Evolutionary conservation across 2,329 filamentous ascomycete genomes (phyloP), one percentile per base, ranked within the genome.

Genomic region (Juglanconis oblonga): DNA sequence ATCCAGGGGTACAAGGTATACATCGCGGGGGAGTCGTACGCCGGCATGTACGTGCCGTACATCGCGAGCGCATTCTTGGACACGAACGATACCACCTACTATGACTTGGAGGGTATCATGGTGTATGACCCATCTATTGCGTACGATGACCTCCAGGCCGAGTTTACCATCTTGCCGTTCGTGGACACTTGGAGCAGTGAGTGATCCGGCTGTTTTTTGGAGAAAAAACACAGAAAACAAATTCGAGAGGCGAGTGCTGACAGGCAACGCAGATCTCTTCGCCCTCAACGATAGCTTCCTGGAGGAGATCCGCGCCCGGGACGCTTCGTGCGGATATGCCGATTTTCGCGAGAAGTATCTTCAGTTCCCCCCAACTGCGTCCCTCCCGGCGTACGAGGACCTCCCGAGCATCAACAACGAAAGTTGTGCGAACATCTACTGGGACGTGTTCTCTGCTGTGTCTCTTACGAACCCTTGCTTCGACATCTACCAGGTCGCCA

Each of bases 11-110:
- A 82, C 67, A 89, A 89, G 64, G 81, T 92, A 9, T 94, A 89
- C 71, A 83, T 95, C 59, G 81, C 88, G 0, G 91, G 89, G 6
- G 89, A 91, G 71, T 87, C 82, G 0, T 92, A 90, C 66, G 88
- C 84, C 0, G 89, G 89, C 14, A 74, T 77, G 66, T 89, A 87
- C 66, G 83, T 88, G 2, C 88, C 89, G 0, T 92, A 91, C 69
- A 88, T 93, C 60, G 84, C 88, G 1, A 83, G 87, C 66, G 86
- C 85, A 33, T 90, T 95, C 81, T 77, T 93, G 64, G 84, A 90
- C 58, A 79, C 80, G 35, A 73, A 90, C 6, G 82, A 92, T 72
- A 83, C 77, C 4, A 77, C 75, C 8, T 87, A 91, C 73, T 92
- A 85, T 72, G 82, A 92, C 69, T 72, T 92, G 5, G 78, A 83